These are phyloP conservation scores for Hyphopichia wangnamkhiaoensis DNA, from an alignment of 1,139 yeast species.

Conservation along the genomic window DNA sequence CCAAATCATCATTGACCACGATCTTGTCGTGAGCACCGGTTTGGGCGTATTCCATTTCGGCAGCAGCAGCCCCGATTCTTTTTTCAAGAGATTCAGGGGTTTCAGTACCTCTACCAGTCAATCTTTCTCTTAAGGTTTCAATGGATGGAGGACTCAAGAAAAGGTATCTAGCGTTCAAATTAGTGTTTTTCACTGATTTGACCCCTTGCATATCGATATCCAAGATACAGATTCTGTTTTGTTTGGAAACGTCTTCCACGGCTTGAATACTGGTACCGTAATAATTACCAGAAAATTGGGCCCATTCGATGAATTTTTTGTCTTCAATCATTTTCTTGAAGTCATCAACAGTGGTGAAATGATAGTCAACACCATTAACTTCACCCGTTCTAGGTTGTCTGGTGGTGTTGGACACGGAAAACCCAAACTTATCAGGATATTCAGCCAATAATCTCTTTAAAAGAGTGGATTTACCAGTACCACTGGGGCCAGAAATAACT, in stretches of 20 bases:
- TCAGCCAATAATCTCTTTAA: slow-evolving; percentile 88
- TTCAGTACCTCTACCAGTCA: slow-evolving; percentile 92
- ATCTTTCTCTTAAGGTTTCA: slow-evolving; percentile 70
- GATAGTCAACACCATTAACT: slow-evolving; percentile 83
- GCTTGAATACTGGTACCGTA: slow-evolving; percentile 91
- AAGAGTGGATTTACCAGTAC: slow-evolving; percentile 93
- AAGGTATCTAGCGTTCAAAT: slow-evolving; percentile 79
- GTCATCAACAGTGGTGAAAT: slow-evolving; percentile 75
- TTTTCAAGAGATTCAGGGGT: slow-evolving; percentile 79
- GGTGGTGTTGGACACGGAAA: slow-evolving; percentile 93
- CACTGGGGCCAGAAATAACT: slow-evolving; percentile 96
- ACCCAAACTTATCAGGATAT: slow-evolving; percentile 86
- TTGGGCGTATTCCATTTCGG: slow-evolving; percentile 84
- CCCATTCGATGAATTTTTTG: slow-evolving; percentile 91
- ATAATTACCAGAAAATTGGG: slow-evolving; percentile 95
- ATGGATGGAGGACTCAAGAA: slow-evolving; percentile 93
- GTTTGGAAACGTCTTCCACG: slow-evolving; percentile 68
- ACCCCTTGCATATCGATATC: slow-evolving; percentile 99
- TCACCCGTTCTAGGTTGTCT: slow-evolving; percentile 92
- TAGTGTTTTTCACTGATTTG: slow-evolving; percentile 79
- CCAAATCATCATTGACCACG: slow-evolving; percentile 89
- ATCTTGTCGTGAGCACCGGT: slow-evolving; percentile 90
- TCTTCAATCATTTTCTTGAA: slow-evolving; percentile 75
- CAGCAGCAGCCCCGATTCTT: slow-evolving; percentile 82
- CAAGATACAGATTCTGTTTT: slow-evolving; percentile 76